Conservation (phyloP, 2,329 filamentous ascomycete species). For the Xylaria arbuscula region DNA sequence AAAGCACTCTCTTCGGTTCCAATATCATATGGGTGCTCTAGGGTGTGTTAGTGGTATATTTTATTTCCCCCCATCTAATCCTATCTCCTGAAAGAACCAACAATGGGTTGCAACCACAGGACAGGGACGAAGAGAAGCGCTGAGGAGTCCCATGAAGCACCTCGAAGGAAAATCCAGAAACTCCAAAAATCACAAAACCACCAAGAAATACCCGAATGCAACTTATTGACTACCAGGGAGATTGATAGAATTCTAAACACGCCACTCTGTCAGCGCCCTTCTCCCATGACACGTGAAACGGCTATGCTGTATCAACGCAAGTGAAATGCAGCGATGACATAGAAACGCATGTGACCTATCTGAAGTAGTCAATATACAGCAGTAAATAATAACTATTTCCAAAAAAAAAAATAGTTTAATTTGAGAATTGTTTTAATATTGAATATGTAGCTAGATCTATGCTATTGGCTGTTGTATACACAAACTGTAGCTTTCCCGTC, state of each 20-base stretch:
- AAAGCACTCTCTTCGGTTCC: not conserved
- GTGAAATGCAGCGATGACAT: not conserved
- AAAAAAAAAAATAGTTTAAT: too few species aligned
- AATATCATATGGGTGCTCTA: not conserved
- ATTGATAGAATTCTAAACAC: conserved; percentile 4
- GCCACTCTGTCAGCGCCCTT: conserved; percentile 1
- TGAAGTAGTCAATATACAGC: too few species aligned
- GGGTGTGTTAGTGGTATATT: too few species aligned
- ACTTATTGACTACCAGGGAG: not conserved
- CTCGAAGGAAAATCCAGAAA: not conserved
- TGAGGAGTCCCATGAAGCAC: not conserved
- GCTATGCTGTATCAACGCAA: not conserved
- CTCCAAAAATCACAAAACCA: not conserved
- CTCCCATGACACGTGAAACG: not conserved
- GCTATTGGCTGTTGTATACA: too few species aligned
- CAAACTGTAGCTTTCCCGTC: too few species aligned
- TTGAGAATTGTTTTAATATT: too few species aligned
- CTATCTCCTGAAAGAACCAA: not conserved
- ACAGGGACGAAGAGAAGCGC: not conserved
- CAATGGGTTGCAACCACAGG: conserved; percentile 28
- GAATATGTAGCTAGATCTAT: too few species aligned
- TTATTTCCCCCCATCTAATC: not conserved
- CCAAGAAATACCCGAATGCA: not conserved
- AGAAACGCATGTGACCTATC: too few species aligned
- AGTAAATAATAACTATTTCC: too few species aligned